These are phyloP conservation scores for Penicillium egyptiacum DNA, from an alignment of 495 filamentous ascomycete species.

Conservation along the genomic window DNA sequence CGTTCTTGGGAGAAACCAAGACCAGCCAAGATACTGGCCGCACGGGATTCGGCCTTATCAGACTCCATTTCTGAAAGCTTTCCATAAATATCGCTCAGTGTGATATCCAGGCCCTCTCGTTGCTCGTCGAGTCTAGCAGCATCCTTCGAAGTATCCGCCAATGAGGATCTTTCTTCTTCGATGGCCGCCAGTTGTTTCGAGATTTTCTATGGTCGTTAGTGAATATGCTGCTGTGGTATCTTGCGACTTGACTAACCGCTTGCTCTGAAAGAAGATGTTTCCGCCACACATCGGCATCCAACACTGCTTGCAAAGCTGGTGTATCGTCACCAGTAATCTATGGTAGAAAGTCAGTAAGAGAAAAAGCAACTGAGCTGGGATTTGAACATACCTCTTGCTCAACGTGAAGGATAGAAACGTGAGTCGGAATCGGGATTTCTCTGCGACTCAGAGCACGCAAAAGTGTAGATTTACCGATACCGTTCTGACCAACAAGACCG, in stretches of 20 bases:
- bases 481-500: constrained; percentile 97
- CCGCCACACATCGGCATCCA: constrained; percentile 98
- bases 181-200: constrained; percentile 71
- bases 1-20: constrained; percentile 93
- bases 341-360: constrained; percentile 13
- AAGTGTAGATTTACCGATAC: constrained; percentile 97
- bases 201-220: constrained; percentile 65
- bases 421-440: constrained; percentile 91
- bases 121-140: constrained; percentile 80
- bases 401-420: constrained; percentile 98
- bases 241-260: constrained; percentile 53
- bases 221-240: constrained; percentile 10
- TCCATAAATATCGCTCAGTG: constrained; percentile 82
- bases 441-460: constrained; percentile 86
- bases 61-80: constrained; percentile 99
- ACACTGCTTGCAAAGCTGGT: constrained; percentile 87
- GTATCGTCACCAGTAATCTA: constrained; percentile 96
- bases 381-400: constrained; percentile 79
- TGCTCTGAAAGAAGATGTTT: constrained; percentile 93
- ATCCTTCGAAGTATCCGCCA: constrained; percentile 86
- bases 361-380: not conserved
- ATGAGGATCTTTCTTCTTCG: constrained; percentile 71
- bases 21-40: constrained; percentile 93
- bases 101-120: constrained; percentile 84
- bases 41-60: constrained; percentile 93